Evolutionary conservation across 805 yeast species (phyloP).

Genomic region (Metschnikowia henanensis): DNA sequence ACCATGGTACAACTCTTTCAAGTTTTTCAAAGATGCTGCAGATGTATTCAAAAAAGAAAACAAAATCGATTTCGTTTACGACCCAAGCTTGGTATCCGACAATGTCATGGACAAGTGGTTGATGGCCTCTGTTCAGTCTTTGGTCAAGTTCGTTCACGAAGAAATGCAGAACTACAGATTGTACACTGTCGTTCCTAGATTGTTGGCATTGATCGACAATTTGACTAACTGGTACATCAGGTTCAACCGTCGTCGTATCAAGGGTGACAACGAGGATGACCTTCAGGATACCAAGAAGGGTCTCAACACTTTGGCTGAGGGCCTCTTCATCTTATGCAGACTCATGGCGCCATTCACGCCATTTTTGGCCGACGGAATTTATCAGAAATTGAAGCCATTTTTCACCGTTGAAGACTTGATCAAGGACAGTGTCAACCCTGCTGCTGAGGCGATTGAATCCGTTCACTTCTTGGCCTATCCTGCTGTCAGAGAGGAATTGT

Average conservation of each 20-base stretch:
- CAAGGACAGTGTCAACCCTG: slow-evolving; percentile 37
- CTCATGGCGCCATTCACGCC: slow-evolving; percentile 99
- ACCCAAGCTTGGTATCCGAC: slow-evolving; percentile 59
- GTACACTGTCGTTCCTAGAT: slow-evolving; percentile 94
- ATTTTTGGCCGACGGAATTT: slow-evolving; percentile 87
- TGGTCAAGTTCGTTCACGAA: slow-evolving; percentile 78
- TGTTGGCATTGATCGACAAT: slow-evolving; percentile 85
- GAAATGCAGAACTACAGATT: slow-evolving; percentile 92
- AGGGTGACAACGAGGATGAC: slow-evolving; percentile 80
- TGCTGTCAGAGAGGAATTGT: slow-evolving; percentile 71
- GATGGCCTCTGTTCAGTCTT: slow-evolving; percentile 92
- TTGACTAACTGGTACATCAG: slow-evolving; percentile 99
- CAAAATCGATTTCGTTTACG: slow-evolving; percentile 68
- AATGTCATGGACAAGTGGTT: slow-evolving; percentile 99
- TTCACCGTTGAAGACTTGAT: slow-evolving; percentile 61
- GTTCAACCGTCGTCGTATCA: slow-evolving; percentile 95
- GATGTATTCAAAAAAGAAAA: slow-evolving; percentile 78
- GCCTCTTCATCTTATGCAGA: slow-evolving; percentile 81
- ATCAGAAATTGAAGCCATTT: slow-evolving; percentile 65
- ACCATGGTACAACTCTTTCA: slow-evolving; percentile 99
- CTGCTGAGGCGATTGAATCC: slow-evolving; percentile 65
- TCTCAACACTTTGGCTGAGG: slow-evolving; percentile 88
- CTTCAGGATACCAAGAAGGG: slow-evolving; percentile 82
- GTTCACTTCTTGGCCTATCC: slow-evolving; percentile 97
- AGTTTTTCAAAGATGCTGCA: slow-evolving; percentile 94